Base-by-base conservation (phyloP, 306 rosid genomes). In the Cyamopsis tetragonoloba region DNA sequence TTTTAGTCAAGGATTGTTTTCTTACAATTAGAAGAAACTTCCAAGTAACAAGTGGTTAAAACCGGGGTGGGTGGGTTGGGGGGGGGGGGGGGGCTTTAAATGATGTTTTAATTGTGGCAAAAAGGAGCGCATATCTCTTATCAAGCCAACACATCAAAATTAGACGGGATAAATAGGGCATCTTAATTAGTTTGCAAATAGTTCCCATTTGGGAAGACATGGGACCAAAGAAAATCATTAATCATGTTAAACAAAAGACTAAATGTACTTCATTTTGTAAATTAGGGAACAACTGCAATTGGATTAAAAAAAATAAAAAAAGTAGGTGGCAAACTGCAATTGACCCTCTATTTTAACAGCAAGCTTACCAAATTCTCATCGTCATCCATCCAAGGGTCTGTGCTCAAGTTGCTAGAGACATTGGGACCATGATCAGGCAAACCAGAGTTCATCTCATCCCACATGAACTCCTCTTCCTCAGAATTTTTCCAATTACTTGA, bases 401-500 rank as follows among this genome's bases (percentile, higher is more conserved):
- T 80, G 62, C 79, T 77, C 60, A 76, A 59, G 75, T 66, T 83
- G 72, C 59, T 75, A 34, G 91, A 66, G 34, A 79, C 58, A 64
- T 50, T 78, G 14, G 88, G 57, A 39, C 82, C 84, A 66, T 69
- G 86, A 71, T 77, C 84, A n/a, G 77, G 56, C 79, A 71, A 62
- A 69, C 86, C 79, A 60, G 91, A 62, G 79, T 85, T 88, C 84
- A 86, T 77, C 73, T 82, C 91, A 77, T 87, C 91, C 99, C 99
- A 95, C 76, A 66, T 66, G 77, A 80, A 91, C 81, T 95, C 99
- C 79, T 95, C 97, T 79, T 95, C 99, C 87, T 95, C 99, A 3
- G 99, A 88, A 81, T 85, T 91, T 78, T 95, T 95, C 99, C 99
- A 95, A 84, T 80, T 91, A 83, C 70, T 78, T 58, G 97, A 79